phyloP scores from a whole-genome alignment of 164 flowering plant species.

The Euptelea pleiosperma region DNA sequence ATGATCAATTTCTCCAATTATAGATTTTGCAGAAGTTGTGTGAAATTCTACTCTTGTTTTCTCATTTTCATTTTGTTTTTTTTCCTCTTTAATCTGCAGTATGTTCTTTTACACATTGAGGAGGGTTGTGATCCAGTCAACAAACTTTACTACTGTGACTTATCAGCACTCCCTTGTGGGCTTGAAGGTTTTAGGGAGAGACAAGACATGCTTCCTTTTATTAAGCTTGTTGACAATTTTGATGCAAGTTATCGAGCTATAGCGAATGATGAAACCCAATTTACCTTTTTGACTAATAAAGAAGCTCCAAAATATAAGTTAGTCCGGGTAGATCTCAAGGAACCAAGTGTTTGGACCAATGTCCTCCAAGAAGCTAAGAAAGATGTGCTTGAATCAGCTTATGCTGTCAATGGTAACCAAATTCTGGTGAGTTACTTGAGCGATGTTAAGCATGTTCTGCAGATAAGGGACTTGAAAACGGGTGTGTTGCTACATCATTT shows the following conservation, averaged over 20 bases:
- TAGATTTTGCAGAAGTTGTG: not conserved
- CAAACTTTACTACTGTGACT: constrained; percentile 83
- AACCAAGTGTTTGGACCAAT: constrained; percentile 72
- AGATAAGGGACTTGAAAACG: constrained; percentile 77
- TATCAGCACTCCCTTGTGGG: constrained; percentile 68
- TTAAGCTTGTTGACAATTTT: constrained; percentile 79
- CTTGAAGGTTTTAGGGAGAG: constrained; percentile 55
- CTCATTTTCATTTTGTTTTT: not conserved
- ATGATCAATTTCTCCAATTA: not conserved
- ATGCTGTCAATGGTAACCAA: constrained; percentile 69
- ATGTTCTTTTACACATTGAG: constrained; percentile 51
- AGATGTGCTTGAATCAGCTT: constrained; percentile 79
- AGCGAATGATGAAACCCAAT: constrained; percentile 87
- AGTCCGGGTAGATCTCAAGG: constrained; percentile 75
- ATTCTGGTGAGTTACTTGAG: constrained; percentile 80
- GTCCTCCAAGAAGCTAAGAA: constrained; percentile 68
- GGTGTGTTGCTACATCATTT: constrained; percentile 70
- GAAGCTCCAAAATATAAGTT: constrained; percentile 90
- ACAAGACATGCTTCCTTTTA: constrained; percentile 66
- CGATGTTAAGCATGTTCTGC: constrained; percentile 82
- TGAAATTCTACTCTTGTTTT: not conserved
- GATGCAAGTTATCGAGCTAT: constrained; percentile 65
- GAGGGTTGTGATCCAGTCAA: constrained; percentile 87
- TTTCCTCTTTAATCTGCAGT: constrained; percentile 44
- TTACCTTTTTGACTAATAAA: constrained; percentile 83